Conservation (phyloP, 2,329 filamentous ascomycete species). For the Aspergillus puulaauensis region DNA sequence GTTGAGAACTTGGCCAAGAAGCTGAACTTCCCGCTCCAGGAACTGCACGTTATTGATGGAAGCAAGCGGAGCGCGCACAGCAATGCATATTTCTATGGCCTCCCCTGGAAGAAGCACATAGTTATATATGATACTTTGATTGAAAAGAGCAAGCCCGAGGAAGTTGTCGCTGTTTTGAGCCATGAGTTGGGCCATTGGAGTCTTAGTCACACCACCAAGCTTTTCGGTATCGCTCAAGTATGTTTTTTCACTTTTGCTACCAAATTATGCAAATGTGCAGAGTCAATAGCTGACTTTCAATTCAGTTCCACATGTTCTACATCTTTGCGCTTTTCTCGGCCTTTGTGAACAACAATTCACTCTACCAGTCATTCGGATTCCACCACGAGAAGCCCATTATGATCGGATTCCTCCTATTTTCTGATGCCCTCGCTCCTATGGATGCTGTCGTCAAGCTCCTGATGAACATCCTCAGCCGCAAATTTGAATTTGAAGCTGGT, state of each 20-base stretch:
- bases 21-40: slow-evolving; percentile 86
- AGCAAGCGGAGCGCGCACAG: slow-evolving; percentile 85
- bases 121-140: slow-evolving; percentile 98
- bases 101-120: slow-evolving; percentile 99
- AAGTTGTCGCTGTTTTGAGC: slow-evolving; percentile 91
- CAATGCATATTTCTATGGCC: slow-evolving; percentile 93
- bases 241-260: slow-evolving; percentile 19
- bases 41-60: slow-evolving; percentile 92
- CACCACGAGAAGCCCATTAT: slow-evolving; percentile 80
- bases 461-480: slow-evolving; percentile 93
- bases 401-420: slow-evolving; percentile 96
- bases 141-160: slow-evolving; percentile 87
- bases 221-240: slow-evolving; percentile 84
- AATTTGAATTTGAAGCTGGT: slow-evolving; percentile 94
- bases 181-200: slow-evolving; percentile 98
- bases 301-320: slow-evolving; percentile 86
- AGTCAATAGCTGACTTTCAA: slow-evolving; percentile 4
- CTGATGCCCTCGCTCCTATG: slow-evolving; percentile 90
- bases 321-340: slow-evolving; percentile 95
- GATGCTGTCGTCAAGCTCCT: slow-evolving; percentile 91
- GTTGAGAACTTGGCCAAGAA: slow-evolving; percentile 81
- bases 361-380: slow-evolving; percentile 93
- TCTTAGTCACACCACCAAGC: slow-evolving; percentile 87
- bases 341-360: slow-evolving; percentile 91
- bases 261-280: not conserved